phyloP scores from a whole-genome alignment of 345 rosid species.

The Jatropha curcas region DNA sequence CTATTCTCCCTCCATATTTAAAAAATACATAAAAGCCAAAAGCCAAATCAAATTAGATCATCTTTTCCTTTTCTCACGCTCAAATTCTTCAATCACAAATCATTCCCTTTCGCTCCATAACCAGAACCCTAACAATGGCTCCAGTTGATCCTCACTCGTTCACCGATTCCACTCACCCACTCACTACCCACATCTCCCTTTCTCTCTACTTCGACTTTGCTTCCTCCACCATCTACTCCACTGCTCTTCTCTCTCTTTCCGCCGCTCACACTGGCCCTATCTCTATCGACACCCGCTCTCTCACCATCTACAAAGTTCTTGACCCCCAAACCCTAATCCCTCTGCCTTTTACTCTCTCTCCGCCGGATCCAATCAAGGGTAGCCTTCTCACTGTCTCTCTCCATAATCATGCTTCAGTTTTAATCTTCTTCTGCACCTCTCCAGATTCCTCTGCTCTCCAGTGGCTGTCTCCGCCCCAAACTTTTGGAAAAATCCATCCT shows the following conservation, averaged over 20 bases:
- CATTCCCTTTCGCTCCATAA: not conserved
- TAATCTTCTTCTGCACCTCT: constrained; percentile 59
- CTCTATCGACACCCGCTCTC: constrained; percentile 73
- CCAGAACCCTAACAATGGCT: constrained; percentile 46
- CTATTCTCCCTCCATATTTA: constrained; percentile 13
- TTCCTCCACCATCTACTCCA: constrained; percentile 68
- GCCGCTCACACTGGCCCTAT: constrained; percentile 45
- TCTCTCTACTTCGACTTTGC: constrained; percentile 76
- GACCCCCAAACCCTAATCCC: constrained; percentile 46
- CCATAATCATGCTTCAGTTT: constrained; percentile 38
- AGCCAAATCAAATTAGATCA: not conserved
- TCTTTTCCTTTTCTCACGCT: not conserved
- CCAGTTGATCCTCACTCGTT: constrained; percentile 83
- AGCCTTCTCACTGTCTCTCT: constrained; percentile 46
- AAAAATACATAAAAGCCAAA: too few species aligned
- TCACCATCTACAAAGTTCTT: constrained; percentile 43
- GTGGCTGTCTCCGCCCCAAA: constrained; percentile 77
- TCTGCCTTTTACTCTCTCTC: constrained; percentile 48
- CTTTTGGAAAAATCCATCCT: constrained; percentile 64
- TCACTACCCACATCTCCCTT: constrained; percentile 64
- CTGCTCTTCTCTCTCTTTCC: constrained; percentile 70
- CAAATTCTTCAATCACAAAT: not conserved
- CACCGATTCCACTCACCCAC: constrained; percentile 69
- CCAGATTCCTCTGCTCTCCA: constrained; percentile 84
- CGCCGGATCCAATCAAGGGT: constrained; percentile 56